Base-by-base conservation (phyloP, 148 eudicot species). In the Rhododendron vialii region DNA sequence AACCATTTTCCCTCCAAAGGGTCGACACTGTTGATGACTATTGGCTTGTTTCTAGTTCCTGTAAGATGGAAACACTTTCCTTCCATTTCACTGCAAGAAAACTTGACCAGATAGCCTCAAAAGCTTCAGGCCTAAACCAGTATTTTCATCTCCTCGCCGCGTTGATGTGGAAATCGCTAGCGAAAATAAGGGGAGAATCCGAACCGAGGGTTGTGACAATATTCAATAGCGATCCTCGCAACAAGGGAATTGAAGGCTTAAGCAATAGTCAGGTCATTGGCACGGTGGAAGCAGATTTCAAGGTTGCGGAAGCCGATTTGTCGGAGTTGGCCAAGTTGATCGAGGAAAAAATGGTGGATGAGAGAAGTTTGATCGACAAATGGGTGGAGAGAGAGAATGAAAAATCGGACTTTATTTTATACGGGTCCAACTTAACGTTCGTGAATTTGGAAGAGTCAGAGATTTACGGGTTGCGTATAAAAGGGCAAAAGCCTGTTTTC, bases 361-460 rank as follows among this genome's bases (percentile, higher is more conserved):
- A 93, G 88, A 84, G 65, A 18, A 75, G 22, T 17, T 28, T n/a
- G 63, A 85, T 96, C 30, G 93, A 91, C 22, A 84, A 92, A 41
- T 47, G 79, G 17, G 84, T 90, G 69, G 90, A 83, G 79, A 83
- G 33, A 33, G 91, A 87, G 2, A 69, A 73, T 2, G 89, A 83
- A 13, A 77, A 74, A 30, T 75, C 71, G 5, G 95, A 96, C 85
- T 93, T 90, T 13, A 30, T 93, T 38, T 50, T 96, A 1, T 95
- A 95, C 28, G 98, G 98, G 1, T 92, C 95, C 74, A 91, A 91
- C 83, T 85, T 96, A 48, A 95, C 96, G 13, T 95, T 96, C 65
- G 90, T 95, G 28, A 89, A 95, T 83, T 84, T 96, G 89, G 95
- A 92, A 77, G 91, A 84, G 11, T 87, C 78, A 2, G 69, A 88